Evolutionary conservation across 495 filamentous ascomycete genomes (phyloP).

Genomic region (Staphylotrichum longicolle): DNA sequence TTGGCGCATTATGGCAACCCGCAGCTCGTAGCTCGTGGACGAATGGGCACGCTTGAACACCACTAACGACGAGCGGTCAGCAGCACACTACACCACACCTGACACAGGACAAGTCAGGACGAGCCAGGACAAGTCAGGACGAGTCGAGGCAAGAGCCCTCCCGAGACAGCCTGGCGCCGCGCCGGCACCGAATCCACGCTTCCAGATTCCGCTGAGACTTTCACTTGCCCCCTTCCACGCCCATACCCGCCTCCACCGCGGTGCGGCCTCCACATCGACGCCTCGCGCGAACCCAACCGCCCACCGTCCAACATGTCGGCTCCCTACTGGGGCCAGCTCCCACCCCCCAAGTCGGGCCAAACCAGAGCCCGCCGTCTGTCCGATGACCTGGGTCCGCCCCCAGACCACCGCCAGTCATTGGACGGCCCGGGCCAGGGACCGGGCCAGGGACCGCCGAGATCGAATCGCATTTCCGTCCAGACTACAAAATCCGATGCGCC

Average conservation of each 20-base stretch:
- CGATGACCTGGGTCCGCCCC: conserved; percentile 37
- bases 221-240: too few species aligned
- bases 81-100: neutral
- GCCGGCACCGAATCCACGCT: neutral
- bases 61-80: conserved; percentile 15
- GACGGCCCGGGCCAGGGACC: conserved; percentile 35
- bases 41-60: conserved; percentile 5
- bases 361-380: conserved; percentile 44
- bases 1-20: conserved; percentile 39
- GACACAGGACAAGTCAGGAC: neutral
- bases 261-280: conserved; percentile 2
- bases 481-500: conserved; percentile 47
- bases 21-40: conserved; percentile 33
- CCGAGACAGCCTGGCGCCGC: too few species aligned
- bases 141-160: neutral
- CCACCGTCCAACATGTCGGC: conserved; percentile 39
- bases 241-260: too few species aligned
- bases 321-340: conserved; percentile 46
- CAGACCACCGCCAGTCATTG: conserved; percentile 42
- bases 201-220: neutral
- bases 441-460: conserved; percentile 27
- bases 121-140: neutral
- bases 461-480: conserved; percentile 44
- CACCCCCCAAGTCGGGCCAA: conserved; percentile 36
- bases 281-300: conserved; percentile 27